phyloP scores from a whole-genome alignment of 371 early-diverging fungal genomes.

The Mucor sp. region DNA sequence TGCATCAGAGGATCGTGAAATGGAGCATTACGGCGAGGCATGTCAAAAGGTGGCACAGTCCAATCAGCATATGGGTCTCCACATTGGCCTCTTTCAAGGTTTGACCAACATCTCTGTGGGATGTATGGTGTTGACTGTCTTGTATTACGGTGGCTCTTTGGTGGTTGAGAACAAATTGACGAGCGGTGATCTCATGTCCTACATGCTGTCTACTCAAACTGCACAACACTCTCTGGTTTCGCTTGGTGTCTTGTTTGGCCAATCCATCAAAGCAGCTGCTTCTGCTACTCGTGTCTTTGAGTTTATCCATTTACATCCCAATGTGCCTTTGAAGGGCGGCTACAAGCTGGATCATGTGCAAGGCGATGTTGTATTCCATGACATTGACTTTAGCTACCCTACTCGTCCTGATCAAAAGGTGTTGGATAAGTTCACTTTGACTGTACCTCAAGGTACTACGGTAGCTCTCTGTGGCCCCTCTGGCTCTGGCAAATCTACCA shows the following conservation, averaged over 20 bases:
- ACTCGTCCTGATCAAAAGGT: conserved; percentile 65
- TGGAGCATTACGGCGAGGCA: conserved; percentile 57
- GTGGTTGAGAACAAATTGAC: conserved; percentile 69
- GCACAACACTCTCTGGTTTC: conserved; percentile 75
- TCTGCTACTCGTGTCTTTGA: conserved; percentile 75
- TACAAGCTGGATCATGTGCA: conserved; percentile 26
- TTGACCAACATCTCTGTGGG: conserved; percentile 75
- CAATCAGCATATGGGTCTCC: conserved; percentile 65
- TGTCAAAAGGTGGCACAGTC: conserved; percentile 43
- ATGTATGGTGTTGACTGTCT: conserved; percentile 68
- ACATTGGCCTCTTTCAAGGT: conserved; percentile 82
- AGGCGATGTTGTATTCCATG: conserved; percentile 62
- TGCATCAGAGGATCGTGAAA: conserved; percentile 70
- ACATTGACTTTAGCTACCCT: conserved; percentile 73
- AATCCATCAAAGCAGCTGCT: conserved; percentile 70
- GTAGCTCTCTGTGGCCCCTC: conserved; percentile 72
- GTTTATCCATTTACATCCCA: conserved; percentile 53
- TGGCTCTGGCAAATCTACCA: conserved; percentile 71
- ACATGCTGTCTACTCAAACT: conserved; percentile 77
- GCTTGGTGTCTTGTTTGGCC: conserved; percentile 78
- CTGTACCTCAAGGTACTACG: conserved; percentile 63
- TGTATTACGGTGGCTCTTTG: conserved; percentile 75
- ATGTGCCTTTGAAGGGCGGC: conserved; percentile 56
- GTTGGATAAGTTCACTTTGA: conserved; percentile 58
- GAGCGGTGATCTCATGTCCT: conserved; percentile 75